Conservation (phyloP, 495 filamentous ascomycete genomes). For the Tuber magnatum region DNA sequence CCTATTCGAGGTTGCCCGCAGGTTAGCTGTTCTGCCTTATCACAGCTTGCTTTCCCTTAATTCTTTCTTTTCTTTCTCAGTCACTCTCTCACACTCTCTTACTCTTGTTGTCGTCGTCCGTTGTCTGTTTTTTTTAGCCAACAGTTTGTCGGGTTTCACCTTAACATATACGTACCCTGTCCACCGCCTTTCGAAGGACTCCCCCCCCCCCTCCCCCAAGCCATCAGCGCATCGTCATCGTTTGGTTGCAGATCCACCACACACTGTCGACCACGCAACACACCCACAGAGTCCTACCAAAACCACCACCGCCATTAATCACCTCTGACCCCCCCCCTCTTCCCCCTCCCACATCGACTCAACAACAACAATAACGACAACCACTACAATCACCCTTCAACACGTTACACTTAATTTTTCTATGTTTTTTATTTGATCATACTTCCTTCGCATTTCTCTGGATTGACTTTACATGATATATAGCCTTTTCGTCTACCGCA, state of each 20-base stretch:
- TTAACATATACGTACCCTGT: not conserved
- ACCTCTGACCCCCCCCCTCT: not conserved
- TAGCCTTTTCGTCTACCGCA: not conserved
- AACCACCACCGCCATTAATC: constrained; percentile 2
- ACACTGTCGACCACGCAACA: not conserved
- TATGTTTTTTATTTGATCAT: not conserved
- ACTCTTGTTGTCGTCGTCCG: not conserved
- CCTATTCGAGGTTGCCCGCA: not conserved
- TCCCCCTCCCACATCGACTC: not conserved
- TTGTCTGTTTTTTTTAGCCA: not conserved
- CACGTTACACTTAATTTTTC: not conserved
- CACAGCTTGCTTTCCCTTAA: not conserved
- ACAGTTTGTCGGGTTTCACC: not conserved
- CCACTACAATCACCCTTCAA: not conserved
- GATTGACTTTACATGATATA: not conserved
- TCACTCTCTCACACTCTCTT: not conserved
- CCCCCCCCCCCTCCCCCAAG: no score
- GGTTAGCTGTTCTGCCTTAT: not conserved
- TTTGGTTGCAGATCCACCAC: not conserved
- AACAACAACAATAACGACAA: not conserved
- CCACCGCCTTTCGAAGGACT: not conserved
- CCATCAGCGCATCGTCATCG: not conserved
- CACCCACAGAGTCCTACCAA: not conserved
- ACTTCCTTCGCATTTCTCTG: not conserved
- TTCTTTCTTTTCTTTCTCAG: not conserved